Conservation (phyloP, 306 rosid species). For the Gillenia trifoliata region DNA sequence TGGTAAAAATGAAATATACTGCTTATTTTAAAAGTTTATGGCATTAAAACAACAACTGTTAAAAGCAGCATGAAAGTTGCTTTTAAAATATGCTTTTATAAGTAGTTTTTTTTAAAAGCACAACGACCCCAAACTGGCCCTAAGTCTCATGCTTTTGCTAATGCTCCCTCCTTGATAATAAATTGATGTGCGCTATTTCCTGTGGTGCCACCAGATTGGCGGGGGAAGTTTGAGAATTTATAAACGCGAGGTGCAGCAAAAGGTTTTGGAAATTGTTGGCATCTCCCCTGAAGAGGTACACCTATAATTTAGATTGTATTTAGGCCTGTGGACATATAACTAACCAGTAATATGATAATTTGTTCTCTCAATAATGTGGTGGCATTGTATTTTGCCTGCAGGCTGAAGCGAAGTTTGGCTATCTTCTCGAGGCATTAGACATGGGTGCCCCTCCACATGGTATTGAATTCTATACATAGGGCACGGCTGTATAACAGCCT, state of each 20-base stretch:
- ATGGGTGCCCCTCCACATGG: constrained; percentile 99
- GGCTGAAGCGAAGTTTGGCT: constrained; percentile 96
- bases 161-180: background rate
- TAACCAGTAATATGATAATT: background rate
- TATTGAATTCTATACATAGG: constrained; percentile 27
- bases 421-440: constrained; percentile 94
- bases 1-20: too few relatives aligned
- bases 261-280: constrained; percentile 86
- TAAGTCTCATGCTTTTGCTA: constrained; percentile 6
- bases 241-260: constrained; percentile 77
- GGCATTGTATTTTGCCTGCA: constrained; percentile 27
- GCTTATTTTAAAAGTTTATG: too few relatives aligned
- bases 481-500: background rate
- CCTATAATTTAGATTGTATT: background rate
- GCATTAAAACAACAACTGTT: too few relatives aligned
- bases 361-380: constrained; percentile 13
- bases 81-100: too few relatives aligned
- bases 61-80: too few relatives aligned
- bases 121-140: too few relatives aligned
- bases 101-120: too few relatives aligned
- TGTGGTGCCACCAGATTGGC: constrained; percentile 59
- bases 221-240: constrained; percentile 97
- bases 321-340: background rate
- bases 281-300: constrained; percentile 81
- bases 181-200: constrained; percentile 12